Conservation (phyloP, 257 asterid genomes). For the Przewalskia tangutica region DNA sequence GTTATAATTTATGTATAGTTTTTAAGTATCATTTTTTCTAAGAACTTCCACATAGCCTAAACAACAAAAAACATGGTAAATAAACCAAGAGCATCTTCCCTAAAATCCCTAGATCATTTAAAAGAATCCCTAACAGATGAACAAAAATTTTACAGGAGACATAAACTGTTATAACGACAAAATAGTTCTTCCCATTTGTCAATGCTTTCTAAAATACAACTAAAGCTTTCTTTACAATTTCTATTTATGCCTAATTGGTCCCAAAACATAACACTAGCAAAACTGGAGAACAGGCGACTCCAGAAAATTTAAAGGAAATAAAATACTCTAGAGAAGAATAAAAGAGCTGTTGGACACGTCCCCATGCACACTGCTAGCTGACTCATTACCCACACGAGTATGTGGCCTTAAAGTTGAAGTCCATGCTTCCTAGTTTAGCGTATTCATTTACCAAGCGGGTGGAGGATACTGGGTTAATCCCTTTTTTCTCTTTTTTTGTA, state of each 20-base stretch:
- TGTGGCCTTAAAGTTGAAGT: neutral
- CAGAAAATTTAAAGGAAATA: neutral
- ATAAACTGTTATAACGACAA: neutral
- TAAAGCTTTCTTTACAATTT: neutral
- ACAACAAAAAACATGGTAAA: neutral
- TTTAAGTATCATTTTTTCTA: neutral
- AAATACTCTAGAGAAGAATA: neutral
- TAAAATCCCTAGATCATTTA: neutral
- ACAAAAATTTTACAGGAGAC: neutral
- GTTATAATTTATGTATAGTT: neutral
- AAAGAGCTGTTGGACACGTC: neutral
- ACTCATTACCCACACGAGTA: neutral
- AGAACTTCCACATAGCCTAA: neutral
- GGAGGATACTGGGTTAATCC: neutral
- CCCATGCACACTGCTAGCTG: neutral
- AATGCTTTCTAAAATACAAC: neutral
- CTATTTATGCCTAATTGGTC: neutral
- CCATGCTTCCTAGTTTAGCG: neutral
- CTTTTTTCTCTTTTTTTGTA: neutral
- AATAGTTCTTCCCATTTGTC: neutral
- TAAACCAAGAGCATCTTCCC: neutral
- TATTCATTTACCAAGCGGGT: neutral
- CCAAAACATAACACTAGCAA: neutral
- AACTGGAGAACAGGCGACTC: neutral
- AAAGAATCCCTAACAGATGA: neutral